Evolutionary conservation across 2,329 filamentous ascomycete species (phyloP).

Genomic region (Metarhizium brunneum): DNA sequence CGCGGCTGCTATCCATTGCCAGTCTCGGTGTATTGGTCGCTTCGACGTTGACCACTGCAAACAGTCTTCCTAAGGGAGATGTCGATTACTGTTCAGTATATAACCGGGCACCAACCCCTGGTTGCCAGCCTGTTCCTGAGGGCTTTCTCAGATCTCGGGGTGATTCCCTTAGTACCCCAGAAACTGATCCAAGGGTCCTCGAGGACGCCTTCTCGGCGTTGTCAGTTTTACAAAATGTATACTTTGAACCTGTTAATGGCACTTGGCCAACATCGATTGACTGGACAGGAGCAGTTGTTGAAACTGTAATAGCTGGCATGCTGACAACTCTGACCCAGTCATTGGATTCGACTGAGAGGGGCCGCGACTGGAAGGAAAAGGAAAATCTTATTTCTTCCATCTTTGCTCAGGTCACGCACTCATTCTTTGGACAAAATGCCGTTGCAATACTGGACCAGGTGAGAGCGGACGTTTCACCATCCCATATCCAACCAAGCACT

Average conservation of each 20-base stretch:
- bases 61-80: not conserved
- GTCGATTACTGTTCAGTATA: conserved; percentile 2
- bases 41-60: not conserved
- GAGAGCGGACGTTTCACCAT: not conserved
- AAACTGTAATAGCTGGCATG: conserved; percentile 67
- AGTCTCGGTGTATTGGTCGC: not conserved
- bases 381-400: conserved; percentile 78
- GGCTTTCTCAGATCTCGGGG: not conserved
- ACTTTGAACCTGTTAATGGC: conserved; percentile 68
- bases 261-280: conserved; percentile 84
- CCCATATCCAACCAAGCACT: not conserved
- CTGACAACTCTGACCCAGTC: conserved; percentile 62
- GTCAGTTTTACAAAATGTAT: conserved; percentile 65
- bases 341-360: conserved; percentile 28
- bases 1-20: not conserved
- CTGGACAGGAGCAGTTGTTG: conserved; percentile 83
- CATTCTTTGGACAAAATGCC: conserved; percentile 80
- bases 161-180: not conserved
- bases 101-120: not conserved
- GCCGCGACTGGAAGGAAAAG: conserved; percentile 38
- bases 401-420: conserved; percentile 66
- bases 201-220: conserved; percentile 54
- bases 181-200: conserved; percentile 19
- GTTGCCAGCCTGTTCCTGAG: not conserved
- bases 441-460: conserved; percentile 58